Conservation (phyloP, 306 rosid genomes). For the Dalbergia cochinchinensis region DNA sequence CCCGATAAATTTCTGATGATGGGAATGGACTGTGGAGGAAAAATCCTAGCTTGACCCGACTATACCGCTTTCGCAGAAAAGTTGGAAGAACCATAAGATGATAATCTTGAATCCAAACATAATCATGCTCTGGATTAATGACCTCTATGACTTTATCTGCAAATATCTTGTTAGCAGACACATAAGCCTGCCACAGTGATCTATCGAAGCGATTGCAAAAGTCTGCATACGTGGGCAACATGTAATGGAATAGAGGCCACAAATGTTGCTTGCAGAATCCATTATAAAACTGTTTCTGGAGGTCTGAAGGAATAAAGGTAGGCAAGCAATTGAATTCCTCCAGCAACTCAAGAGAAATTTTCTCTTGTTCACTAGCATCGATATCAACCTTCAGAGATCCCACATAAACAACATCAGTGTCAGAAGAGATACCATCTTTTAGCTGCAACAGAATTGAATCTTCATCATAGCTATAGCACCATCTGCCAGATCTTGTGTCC, state of each 20-base stretch:
- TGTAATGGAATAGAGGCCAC: constrained; percentile 90
- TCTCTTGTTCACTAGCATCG: constrained; percentile 72
- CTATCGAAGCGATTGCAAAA: constrained; percentile 73
- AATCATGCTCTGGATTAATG: constrained; percentile 73
- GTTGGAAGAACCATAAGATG: constrained; percentile 98
- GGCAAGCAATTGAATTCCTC: constrained; percentile 86
- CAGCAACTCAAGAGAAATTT: constrained; percentile 65
- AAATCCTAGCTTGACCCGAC: constrained; percentile 78
- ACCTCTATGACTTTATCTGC: constrained; percentile 86
- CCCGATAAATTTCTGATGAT: constrained; percentile 81
- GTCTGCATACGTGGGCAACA: constrained; percentile 79
- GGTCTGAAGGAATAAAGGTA: constrained; percentile 70
- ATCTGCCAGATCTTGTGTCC: constrained; percentile 65
- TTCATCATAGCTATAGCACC: constrained; percentile 79
- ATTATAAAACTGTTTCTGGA: constrained; percentile 72
- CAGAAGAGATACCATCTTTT: constrained; percentile 71
- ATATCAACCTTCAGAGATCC: constrained; percentile 76
- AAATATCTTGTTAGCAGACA: constrained; percentile 82
- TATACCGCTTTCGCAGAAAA: constrained; percentile 69
- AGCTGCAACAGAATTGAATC: constrained; percentile 72
- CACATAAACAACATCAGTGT: constrained; percentile 64
- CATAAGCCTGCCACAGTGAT: constrained; percentile 85
- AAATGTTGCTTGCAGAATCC: constrained; percentile 88
- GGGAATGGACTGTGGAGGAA: constrained; percentile 92
- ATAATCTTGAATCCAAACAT: constrained; percentile 92